Base-by-base conservation (phyloP, 2,329 filamentous ascomycete genomes). In the Pseudocercospora musae region DNA sequence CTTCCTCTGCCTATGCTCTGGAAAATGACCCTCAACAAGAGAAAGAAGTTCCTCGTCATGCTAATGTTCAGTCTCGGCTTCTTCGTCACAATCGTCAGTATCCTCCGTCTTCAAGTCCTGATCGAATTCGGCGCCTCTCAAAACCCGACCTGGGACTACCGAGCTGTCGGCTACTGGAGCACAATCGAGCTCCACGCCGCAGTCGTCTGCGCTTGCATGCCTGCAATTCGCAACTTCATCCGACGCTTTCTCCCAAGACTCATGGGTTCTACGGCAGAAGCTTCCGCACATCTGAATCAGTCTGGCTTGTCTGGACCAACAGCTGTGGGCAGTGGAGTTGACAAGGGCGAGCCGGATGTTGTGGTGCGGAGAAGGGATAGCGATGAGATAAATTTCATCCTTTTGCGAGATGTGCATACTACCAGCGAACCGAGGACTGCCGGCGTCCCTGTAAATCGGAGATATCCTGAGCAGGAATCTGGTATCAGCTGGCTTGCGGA, bases 11-110 rank as follows among this genome's bases (percentile, higher is more conserved):
- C 64, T 1, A 55, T 60, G 60, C 60, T 66, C 2, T 68, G 64
- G 66, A 58, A 60, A n/a, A 66, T 68, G 64, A 54, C 58, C 9
- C 31, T 68, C 13, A 68, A 68, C 60, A 62, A 59, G 29, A 60
- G 62, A 11, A 68, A 68, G 64, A 68, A 68, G 13, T 63, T 65
- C 9, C 44, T 64, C 31, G 66, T 68, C 40, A 66, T 68, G 59
- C 56, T 68, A 2, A 68, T 68, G 66, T 68, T 66, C 40, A 52
- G 42, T 23, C 53, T 66, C 9, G 66, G 66, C 21, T 65, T 63
- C 50, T 66, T 68, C 33, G 66, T 68, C n/a, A 66, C 64, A 4
- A 53, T 66, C 11, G 64, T 68, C 37, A 62, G 58, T 23, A 60
- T 65, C 44, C 29, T 68, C 9, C 62, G 66, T 7, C 31, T 68